Base-by-base conservation (phyloP, 108 stramenopile species). In the Nannochloropsis granulata region DNA sequence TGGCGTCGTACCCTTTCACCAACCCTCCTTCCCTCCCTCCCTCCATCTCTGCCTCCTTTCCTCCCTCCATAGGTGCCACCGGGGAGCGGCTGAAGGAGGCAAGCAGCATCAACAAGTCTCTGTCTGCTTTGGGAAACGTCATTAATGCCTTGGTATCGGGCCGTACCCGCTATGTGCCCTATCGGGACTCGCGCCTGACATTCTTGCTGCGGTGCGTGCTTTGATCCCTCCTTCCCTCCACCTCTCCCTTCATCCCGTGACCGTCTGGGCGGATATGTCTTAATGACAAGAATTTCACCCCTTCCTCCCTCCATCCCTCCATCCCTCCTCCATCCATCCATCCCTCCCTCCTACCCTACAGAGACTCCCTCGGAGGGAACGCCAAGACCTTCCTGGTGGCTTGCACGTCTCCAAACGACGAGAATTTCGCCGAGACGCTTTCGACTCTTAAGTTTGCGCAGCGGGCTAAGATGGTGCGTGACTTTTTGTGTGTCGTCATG, bases 71-170 rank as follows among this genome's bases (percentile, higher is more conserved):
- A 43, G 81, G 83, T 80, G 88, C 87, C 13, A 86, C 85, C 21
- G 89, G 89, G 12, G 89, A 90, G 79, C 88, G 89, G n/a, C 88
- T 90, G 83, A 89, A 89, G 43, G 89, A 90, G 79, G 89, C 89
- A 19, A 87, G 86, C 42, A 87, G 84, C 87, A 90, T 90, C 83
- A 90, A 90, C 84, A 84, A 89, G 84, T 87, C 86, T 21, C 78
- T 90, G 26, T 87, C 86, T 26, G 85, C 88, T 8, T 86, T 90
- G 11, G 89, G 89, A 42, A 81, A 82, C 8, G 87, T 89, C 19
- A 88, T 89, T 85, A 89, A 88, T 78, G 88, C 88, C 44, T 87
- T 89, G 23, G 88, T 88, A 8, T 43, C 83, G 13, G 88, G 88
- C 23, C 85, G 86, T 1, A 80, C 79, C 81, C 82, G 87, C 1